Evolutionary conservation across 2,329 filamentous ascomycete genomes (phyloP), one percentile per base, ranked within the genome.

Genomic region (Chrysoporthe cubensis): DNA sequence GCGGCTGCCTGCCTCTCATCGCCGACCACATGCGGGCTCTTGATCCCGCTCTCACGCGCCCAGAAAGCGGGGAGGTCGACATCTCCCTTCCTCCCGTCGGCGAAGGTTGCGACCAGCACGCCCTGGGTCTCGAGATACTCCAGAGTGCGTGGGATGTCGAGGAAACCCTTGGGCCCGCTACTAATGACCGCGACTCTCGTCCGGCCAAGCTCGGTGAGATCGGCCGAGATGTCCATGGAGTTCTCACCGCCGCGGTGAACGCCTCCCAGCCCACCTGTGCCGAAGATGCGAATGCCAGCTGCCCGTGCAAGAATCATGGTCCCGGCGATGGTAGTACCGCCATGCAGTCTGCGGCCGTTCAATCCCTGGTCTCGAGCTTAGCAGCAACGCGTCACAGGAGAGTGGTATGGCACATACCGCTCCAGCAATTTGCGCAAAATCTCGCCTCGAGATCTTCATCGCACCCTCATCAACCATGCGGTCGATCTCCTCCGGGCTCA

Each of bases 1-100:
- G 91, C 89, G 0, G 96, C 96, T 44, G 96, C 96, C 76, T 98
- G 92, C 66, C 84, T 84, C 76, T 96, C 93, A 71, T 90, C 86
- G 64, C 88, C 80, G 54, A 97, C 87, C 1, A 92, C 87, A 32
- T 88, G 87, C 0, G 95, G 95, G 75, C 93, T 97, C 77, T 84
- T 88, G 64, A 91, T 81, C 14, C 94, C 93, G 77, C 94, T 97
- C 54, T 97, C 93, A 52, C 95, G 84, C 0, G 92, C 92, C 87
- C 92, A 99, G 78, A 99, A 99, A 0, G 92, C 93, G 1, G 96
- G 96, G 74, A 98, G 96, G 74, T 97, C 91, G 52, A 97, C 86
- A 6, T 85, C 80, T 1, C 89, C 91, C 37, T 81, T 79, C 48
- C 92, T 87, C 1, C 92, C 93, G 78, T 97, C 93, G 34, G 93